Evolutionary conservation across 208 protist genomes (phyloP).

Genomic region (Porcisia hertigi): DNA sequence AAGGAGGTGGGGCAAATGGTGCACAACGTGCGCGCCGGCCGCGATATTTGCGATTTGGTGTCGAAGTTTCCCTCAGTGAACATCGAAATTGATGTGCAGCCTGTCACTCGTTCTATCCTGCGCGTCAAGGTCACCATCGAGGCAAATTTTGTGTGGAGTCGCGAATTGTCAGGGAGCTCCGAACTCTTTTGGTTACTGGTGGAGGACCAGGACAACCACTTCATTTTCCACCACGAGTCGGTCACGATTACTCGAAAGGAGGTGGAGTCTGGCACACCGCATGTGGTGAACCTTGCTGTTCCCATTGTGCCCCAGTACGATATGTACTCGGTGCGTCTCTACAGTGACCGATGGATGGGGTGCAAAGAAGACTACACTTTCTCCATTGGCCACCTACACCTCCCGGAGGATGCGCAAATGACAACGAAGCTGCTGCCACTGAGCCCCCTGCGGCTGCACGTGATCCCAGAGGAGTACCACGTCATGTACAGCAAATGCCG

Average conservation of each 20-base stretch:
- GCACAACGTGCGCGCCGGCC: slow-evolving; percentile 81
- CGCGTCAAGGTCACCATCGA: slow-evolving; percentile 91
- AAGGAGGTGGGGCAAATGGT: slow-evolving; percentile 88
- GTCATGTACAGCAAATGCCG: slow-evolving; percentile 91
- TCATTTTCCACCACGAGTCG: slow-evolving; percentile 92
- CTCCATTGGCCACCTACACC: slow-evolving; percentile 94
- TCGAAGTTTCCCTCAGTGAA: slow-evolving; percentile 91
- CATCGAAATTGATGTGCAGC: slow-evolving; percentile 92
- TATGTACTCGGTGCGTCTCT: slow-evolving; percentile 96
- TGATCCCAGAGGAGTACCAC: slow-evolving; percentile 89
- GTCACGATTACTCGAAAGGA: slow-evolving; percentile 86
- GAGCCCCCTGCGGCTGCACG: slow-evolving; percentile 90
- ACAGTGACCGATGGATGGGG: slow-evolving; percentile 96
- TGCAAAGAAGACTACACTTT: slow-evolving; percentile 89
- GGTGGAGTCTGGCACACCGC: slow-evolving; percentile 67
- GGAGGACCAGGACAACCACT: slow-evolving; percentile 96
- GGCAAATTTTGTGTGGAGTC: slow-evolving; percentile 94
- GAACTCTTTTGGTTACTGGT: slow-evolving; percentile 97
- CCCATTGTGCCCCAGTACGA: slow-evolving; percentile 97
- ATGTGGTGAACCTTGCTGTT: slow-evolving; percentile 94
- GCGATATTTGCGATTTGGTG: slow-evolving; percentile 82
- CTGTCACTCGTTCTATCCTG: slow-evolving; percentile 97
- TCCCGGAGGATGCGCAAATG: slow-evolving; percentile 94
- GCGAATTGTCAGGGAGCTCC: slow-evolving; percentile 90
- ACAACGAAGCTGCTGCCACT: slow-evolving; percentile 97